Evolutionary conservation across 208 protist genomes (phyloP).

Genomic region (Crithidia fasciculata): DNA sequence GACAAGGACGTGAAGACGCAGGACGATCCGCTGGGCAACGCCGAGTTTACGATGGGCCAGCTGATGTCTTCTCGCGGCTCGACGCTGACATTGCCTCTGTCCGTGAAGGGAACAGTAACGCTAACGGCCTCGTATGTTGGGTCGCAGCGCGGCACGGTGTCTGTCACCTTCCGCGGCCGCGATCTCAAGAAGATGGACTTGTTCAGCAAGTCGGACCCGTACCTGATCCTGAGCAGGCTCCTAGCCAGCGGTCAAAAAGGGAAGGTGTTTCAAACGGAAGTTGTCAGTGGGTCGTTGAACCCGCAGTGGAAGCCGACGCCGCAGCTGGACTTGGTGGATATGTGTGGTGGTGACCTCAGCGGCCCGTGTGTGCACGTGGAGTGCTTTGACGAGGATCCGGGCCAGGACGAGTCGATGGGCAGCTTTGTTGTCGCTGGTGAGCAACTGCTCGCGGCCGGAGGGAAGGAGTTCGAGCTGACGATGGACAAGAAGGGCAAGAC

Average conservation of each 20-base stretch:
- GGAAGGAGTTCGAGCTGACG: conserved; percentile 29
- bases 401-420: conserved; percentile 27
- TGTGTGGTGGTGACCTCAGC: conserved; percentile 38
- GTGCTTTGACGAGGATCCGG: conserved; percentile 33
- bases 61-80: conserved; percentile 27
- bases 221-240: conserved; percentile 26
- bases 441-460: conserved; percentile 12
- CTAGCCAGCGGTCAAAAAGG: conserved; percentile 20
- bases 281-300: conserved; percentile 43
- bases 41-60: conserved; percentile 28
- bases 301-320: conserved; percentile 42
- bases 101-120: conserved; percentile 30
- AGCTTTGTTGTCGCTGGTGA: conserved; percentile 26
- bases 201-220: conserved; percentile 43
- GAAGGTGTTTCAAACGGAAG: conserved; percentile 32
- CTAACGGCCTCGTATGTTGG: conserved; percentile 21
- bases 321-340: conserved; percentile 32
- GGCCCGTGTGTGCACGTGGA: conserved; percentile 22
- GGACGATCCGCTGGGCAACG: conserved; percentile 40
- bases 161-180: conserved; percentile 23
- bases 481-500: conserved; percentile 34
- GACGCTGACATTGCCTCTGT: conserved; percentile 23
- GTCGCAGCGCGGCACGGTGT: conserved; percentile 19
- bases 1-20: conserved; percentile 30
- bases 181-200: conserved; percentile 50